Evolutionary conservation across 169 alveolate species (phyloP).

Genomic region (Toxoplasma gondii): DNA sequence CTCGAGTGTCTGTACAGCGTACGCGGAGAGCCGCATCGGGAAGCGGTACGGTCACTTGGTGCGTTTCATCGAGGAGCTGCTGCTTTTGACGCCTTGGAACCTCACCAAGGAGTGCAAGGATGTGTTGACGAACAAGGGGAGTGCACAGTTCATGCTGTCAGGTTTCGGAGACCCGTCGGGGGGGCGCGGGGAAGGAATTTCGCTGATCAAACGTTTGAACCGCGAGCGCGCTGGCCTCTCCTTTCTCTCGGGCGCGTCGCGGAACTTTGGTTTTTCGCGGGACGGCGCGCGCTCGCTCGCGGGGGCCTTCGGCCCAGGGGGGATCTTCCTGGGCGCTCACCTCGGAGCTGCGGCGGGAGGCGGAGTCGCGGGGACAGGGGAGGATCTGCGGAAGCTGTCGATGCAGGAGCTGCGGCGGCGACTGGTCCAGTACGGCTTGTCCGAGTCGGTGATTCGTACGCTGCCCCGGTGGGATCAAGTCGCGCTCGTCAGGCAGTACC

Average conservation of each 20-base stretch:
- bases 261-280: not conserved
- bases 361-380: constrained; percentile 76
- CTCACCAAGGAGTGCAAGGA: constrained; percentile 82
- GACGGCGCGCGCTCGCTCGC: constrained; percentile 20
- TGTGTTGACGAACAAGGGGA: constrained; percentile 82
- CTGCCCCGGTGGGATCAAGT: constrained; percentile 91
- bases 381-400: constrained; percentile 86
- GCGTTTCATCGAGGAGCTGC: constrained; percentile 84
- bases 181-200: constrained; percentile 88
- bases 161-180: constrained; percentile 90
- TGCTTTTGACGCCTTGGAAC: constrained; percentile 86
- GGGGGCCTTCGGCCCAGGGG: constrained; percentile 7
- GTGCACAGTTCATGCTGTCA: constrained; percentile 82
- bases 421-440: constrained; percentile 82
- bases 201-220: constrained; percentile 70
- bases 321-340: constrained; percentile 53
- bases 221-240: constrained; percentile 17
- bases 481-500: constrained; percentile 85
- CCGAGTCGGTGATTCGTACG: constrained; percentile 83
- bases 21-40: constrained; percentile 22
- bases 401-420: constrained; percentile 85
- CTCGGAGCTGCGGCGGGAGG: constrained; percentile 36
- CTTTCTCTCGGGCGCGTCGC: not conserved
- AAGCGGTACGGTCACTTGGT: constrained; percentile 64
- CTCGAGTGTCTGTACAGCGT: not conserved